Evolutionary conservation across 306 rosid genomes (phyloP), one percentile per base, ranked within the genome.

Genomic region (Rosa lucieae): DNA sequence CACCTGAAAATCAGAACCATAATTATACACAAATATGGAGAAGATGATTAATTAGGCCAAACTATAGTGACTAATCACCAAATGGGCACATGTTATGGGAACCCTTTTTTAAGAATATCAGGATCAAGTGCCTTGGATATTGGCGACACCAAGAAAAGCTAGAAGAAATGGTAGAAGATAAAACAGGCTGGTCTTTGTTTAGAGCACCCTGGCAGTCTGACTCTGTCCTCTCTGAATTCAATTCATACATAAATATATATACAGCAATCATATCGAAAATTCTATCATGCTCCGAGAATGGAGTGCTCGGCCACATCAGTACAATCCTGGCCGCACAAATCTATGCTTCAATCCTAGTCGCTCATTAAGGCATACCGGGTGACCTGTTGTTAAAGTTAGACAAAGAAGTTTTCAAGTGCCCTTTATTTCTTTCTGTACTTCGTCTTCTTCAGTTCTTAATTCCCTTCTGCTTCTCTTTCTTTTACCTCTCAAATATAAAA

Each of bases 181-280:
- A 77, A 82, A 37, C 40, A 15, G 81, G 82, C 46, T 70, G 63
- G 81, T 78, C 23, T 58, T 70, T 78, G 84, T 80, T 84, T 69
- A 71, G 77, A 56, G 76, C 68, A 70, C 74, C 83, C 77, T 81
- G 80, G 48, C 47, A 66, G 26, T 67, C 70, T 26, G 72, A 29
- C 71, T 56, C 83, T 76, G 69, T 69, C 76, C 81, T 65, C 42
- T 18, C 66, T 67, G 77, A 61, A 62, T 62, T 46, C 66, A 3
- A n/a, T 69, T 69, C 73, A 69, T 32, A 40, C 48, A 39, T 3
- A 67, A 7, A 39, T 15, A 17, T 58, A 56, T 37, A 15, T 15
- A 37, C 44, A 51, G 48, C 76, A 35, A 15, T 51, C 62, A 72
- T 40, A 8, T 79, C n/a, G n/a, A n/a, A n/a, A n/a, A n/a, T n/a